Evolutionary conservation across 495 filamentous ascomycete genomes (phyloP).

Genomic region (Penicillium verhagenii): DNA sequence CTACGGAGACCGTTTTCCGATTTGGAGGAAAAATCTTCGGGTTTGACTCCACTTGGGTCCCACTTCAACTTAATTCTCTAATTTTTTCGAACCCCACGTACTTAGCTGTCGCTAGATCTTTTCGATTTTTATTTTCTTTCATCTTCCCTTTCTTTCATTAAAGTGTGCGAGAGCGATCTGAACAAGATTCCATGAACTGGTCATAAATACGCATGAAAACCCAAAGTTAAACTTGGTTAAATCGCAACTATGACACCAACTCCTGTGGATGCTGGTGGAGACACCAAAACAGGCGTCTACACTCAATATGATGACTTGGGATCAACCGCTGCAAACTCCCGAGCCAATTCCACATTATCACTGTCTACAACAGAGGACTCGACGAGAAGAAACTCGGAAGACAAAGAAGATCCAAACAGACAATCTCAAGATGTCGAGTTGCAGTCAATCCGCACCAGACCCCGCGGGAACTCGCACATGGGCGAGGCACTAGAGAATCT

Average conservation of each 20-base stretch:
- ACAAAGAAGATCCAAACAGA: neutral
- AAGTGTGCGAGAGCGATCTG: neutral
- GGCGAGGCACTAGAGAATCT: conserved; percentile 20
- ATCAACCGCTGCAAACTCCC: conserved; percentile 4
- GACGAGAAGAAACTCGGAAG: conserved; percentile 6
- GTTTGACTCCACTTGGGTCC: neutral
- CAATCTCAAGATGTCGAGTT: conserved; percentile 17
- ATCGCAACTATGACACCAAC: conserved; percentile 6
- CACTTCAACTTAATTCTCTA: too few relatives aligned
- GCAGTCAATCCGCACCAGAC: conserved; percentile 9
- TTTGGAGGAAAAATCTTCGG: neutral
- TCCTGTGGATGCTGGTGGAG: neutral
- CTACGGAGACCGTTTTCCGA: neutral
- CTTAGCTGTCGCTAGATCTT: too few relatives aligned
- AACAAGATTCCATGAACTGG: neutral
- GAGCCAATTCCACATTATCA: conserved; percentile 4
- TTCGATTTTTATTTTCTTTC: neutral
- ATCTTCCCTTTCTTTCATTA: neutral
- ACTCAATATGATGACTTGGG: conserved; percentile 7
- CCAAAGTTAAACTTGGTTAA: neutral
- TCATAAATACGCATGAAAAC: neutral
- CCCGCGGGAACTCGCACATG: conserved; percentile 18
- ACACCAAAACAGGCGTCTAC: conserved; percentile 4
- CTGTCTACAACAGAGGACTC: conserved; percentile 3
- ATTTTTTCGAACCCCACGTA: too few relatives aligned